Evolutionary conservation across 768 basidiomycete species (phyloP).

Genomic region (Pleurotus djamor): DNA sequence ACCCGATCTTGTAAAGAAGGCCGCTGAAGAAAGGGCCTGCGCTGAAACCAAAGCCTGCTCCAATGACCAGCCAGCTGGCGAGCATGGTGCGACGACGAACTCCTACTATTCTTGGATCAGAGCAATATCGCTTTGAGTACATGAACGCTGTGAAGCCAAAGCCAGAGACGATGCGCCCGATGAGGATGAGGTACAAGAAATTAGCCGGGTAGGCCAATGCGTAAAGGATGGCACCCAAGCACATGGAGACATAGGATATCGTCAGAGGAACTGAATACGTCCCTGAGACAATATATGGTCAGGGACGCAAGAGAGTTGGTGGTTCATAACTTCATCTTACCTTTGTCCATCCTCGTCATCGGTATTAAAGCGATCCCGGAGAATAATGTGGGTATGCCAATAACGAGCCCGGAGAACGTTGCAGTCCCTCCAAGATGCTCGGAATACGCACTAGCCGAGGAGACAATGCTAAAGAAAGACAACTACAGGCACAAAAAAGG

Average conservation of each 20-base stretch:
- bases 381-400: constrained; percentile 66
- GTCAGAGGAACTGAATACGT: constrained; percentile 53
- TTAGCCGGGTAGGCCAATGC: constrained; percentile 57
- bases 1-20: constrained; percentile 58
- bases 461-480: constrained; percentile 69
- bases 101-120: constrained; percentile 68
- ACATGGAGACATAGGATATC: constrained; percentile 47
- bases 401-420: constrained; percentile 67
- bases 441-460: constrained; percentile 63
- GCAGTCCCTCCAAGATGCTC: constrained; percentile 61
- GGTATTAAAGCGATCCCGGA: constrained; percentile 59
- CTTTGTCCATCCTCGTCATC: constrained; percentile 52
- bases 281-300: constrained; percentile 29
- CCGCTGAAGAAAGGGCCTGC: constrained; percentile 66
- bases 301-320: not conserved
- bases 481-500: constrained; percentile 46
- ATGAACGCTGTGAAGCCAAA: constrained; percentile 62
- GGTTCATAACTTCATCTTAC: constrained; percentile 32
- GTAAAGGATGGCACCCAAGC: constrained; percentile 60
- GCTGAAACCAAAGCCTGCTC: constrained; percentile 61
- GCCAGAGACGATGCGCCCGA: constrained; percentile 66
- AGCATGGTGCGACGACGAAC: constrained; percentile 60
- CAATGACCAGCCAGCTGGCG: constrained; percentile 60
- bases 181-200: constrained; percentile 67
- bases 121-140: constrained; percentile 69